Base-by-base conservation (phyloP, 202 grass and related monocot species). In the Musa balbisiana region DNA sequence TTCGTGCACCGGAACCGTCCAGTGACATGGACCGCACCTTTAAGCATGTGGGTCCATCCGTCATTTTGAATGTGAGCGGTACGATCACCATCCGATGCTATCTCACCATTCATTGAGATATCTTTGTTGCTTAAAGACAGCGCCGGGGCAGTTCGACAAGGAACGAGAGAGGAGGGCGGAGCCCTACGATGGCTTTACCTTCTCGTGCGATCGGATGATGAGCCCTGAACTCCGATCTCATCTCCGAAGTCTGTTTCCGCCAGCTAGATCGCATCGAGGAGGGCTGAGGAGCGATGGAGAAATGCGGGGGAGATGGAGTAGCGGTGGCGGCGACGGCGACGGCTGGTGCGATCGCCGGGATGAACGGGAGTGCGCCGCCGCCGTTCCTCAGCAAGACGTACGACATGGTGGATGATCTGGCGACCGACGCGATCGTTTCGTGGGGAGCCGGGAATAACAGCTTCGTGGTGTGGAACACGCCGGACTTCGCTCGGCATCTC, bases 351-450 rank as follows among this genome's bases (percentile, higher is more conserved):
- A 53, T 50, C 11, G 64, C 67, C 22, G 62, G 54, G 2, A 71
- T 60, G 33, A 64, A 73, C 6, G 16, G 33, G 10, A 78, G 76
- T 15, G 85, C 85, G 75, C 92, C 85, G 10, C 87, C 87, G 33
- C 93, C 87, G 2, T 96, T 96, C 81, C 88, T 92, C 49, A 85
- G 85, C 87, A 96, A 96, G 85, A 96, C 90, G 9, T 92, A 96
- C 80, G 93, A 91, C 68, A 89, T 96, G 87, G 93, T 96, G n/a
- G 90, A 92, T 82, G 93, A 96, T 77, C 87, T 80, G 53, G 64
- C 78, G n/a, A 96, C 90, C 1, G 90, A 96, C 79, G 85, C 82
- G 11, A 67, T 96, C 4, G 90, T 96, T 9, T 91, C 93, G 3
- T 96, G 93, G 93, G 93, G 93, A 0, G 67, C 82, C 15, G 93